Evolutionary conservation across 1,284 basidiomycete species (phyloP).

Genomic region (Irpex sp.): DNA sequence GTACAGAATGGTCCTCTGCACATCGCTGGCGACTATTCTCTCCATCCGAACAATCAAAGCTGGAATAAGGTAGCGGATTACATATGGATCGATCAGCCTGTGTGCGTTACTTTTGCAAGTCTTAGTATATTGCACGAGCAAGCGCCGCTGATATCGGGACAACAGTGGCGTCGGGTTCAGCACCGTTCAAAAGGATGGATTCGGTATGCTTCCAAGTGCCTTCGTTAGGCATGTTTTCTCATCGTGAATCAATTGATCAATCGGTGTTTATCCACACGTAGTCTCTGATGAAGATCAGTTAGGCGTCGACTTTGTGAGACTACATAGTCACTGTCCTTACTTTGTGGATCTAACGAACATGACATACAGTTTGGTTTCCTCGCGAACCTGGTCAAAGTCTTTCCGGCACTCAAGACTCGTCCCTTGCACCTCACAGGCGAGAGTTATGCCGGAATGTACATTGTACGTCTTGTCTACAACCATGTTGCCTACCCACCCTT

Average conservation of each 20-base stretch:
- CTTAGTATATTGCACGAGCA: slow-evolving; percentile 35
- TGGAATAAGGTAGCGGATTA: slow-evolving; percentile 11
- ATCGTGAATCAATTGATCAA: background rate
- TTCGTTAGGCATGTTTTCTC: slow-evolving; percentile 32
- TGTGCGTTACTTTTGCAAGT: background rate
- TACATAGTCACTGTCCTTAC: background rate
- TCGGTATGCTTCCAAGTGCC: slow-evolving; percentile 35
- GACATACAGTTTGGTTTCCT: slow-evolving; percentile 55
- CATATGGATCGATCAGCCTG: slow-evolving; percentile 14
- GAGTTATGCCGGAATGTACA: slow-evolving; percentile 64
- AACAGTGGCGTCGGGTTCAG: slow-evolving; percentile 49
- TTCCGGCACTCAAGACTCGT: slow-evolving; percentile 54
- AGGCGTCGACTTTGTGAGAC: slow-evolving; percentile 59
- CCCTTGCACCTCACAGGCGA: slow-evolving; percentile 63
- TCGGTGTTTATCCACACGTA: slow-evolving; percentile 19
- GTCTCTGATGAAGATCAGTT: slow-evolving; percentile 64
- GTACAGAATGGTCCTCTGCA: slow-evolving; percentile 6
- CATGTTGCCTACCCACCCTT: background rate
- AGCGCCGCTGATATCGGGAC: too few relatives aligned
- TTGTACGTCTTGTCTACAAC: slow-evolving; percentile 18
- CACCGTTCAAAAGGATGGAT: slow-evolving; percentile 56
- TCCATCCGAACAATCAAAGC: slow-evolving; percentile 10
- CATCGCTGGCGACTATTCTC: background rate
- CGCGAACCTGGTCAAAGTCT: slow-evolving; percentile 59
- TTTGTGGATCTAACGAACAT: background rate